Base-by-base conservation (phyloP, 495 filamentous ascomycete genomes). In the Cairneyella variabilis region DNA sequence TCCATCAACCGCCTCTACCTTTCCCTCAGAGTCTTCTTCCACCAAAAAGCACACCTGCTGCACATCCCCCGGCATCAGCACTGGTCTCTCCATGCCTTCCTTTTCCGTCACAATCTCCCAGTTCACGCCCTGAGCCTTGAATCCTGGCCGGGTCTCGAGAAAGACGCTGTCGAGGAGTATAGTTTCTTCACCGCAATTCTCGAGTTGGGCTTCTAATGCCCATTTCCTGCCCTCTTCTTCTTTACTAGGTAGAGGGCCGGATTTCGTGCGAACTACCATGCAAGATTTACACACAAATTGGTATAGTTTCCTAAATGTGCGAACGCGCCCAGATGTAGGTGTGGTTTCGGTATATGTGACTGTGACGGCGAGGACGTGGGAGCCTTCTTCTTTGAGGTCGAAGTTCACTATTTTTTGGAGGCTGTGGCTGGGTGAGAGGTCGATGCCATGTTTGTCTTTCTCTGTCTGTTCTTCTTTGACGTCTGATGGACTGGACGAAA, bases 251-350 rank as follows among this genome's bases (percentile, higher is more conserved):
- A 95, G 58, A 21, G 79, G 73, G 6, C 84, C 86, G 0, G 85
- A 77, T 64, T 98, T 98, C 0, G 93, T 97, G 51, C 93, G 73
- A 20, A 98, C 91, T 49, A 91, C 88, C 53, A 98, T 71, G 58
- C 89, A 88, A 49, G 85, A 83, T 69, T 92, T 90, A 42, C 91
- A 92, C 20, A 91, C 84, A 64, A 98, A 98, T 68, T 97, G 95
- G 66, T 98, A 98, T 54, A 98, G 69, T 68, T 98, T 98, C 57
- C 92, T 74, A 66, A 97, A 98, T 11, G 89, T 96, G 54, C 95
- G 75, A 21, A 86, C 83, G 34, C 89, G 77, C 27, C 85, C 87
- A 48, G 79, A 80, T 21, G 80, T 81, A 25, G 81, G 79, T 34
- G 79, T 80, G 1, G 76, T 75, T 52, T 86, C 79, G 27, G 84